Evolutionary conservation across 257 asterid species (phyloP).

Genomic region (Thymus mandschuricus): DNA sequence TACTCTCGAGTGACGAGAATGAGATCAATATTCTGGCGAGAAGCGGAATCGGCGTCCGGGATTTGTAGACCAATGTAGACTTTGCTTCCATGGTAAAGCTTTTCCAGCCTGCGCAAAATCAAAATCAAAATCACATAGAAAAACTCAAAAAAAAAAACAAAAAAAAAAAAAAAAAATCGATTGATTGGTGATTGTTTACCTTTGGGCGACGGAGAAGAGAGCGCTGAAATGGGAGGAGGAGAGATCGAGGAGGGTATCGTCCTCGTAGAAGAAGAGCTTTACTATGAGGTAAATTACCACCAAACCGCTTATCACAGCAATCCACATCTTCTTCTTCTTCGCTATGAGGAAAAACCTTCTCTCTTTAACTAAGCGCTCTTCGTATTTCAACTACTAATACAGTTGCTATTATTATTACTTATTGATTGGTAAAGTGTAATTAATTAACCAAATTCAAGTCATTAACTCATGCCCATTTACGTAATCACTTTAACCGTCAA

Average conservation of each 20-base stretch:
- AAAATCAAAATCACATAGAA: slow-evolving; percentile 16
- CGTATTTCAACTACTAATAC: background rate
- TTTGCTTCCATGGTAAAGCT: slow-evolving; percentile 67
- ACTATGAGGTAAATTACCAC: slow-evolving; percentile 46
- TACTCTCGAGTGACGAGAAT: slow-evolving; percentile 73
- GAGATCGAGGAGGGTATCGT: slow-evolving; percentile 55
- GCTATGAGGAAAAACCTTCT: background rate
- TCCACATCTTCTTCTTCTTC: slow-evolving; percentile 52
- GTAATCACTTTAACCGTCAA: too few species aligned
- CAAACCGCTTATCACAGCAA: slow-evolving; percentile 54
- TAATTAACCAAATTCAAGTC: too few species aligned
- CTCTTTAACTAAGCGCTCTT: background rate
- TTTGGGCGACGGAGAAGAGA: slow-evolving; percentile 71
- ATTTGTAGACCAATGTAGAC: slow-evolving; percentile 78
- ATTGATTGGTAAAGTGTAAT: too few species aligned
- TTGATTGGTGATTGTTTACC: slow-evolving; percentile 27
- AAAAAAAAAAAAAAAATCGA: too few species aligned
- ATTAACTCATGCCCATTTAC: too few species aligned
- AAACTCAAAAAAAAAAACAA: background rate
- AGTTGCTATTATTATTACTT: too few species aligned
- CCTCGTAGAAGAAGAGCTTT: slow-evolving; percentile 61
- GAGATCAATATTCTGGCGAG: slow-evolving; percentile 76
- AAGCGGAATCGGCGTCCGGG: slow-evolving; percentile 86
- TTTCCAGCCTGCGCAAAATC: slow-evolving; percentile 55
- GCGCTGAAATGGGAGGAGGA: slow-evolving; percentile 63